These are phyloP conservation scores for Anethum foeniculum DNA, from an alignment of 140 eudicot species.

Conservation along the genomic window DNA sequence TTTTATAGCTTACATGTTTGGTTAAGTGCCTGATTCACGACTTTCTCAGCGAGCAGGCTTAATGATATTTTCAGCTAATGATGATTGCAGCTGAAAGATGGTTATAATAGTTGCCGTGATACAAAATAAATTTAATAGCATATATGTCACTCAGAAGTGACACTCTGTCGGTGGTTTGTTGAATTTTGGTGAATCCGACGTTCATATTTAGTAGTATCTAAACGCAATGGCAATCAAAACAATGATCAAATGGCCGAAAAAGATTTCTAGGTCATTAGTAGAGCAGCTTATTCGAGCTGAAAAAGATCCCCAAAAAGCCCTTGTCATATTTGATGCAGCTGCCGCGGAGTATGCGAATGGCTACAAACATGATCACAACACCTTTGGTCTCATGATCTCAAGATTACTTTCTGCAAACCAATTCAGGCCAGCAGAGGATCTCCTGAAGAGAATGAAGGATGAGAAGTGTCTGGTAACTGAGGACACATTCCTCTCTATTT, in stretches of 20 bases:
- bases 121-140: neutral
- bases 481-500: conserved; percentile 51
- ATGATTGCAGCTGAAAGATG: neutral
- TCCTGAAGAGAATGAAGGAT: conserved; percentile 58
- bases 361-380: conserved; percentile 63
- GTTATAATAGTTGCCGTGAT: neutral
- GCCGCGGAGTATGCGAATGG: conserved; percentile 74
- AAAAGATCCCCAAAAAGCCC: conserved; percentile 57
- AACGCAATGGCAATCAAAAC: conserved; percentile 43
- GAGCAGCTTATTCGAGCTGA: conserved; percentile 59
- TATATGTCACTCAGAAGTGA: neutral
- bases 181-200: neutral
- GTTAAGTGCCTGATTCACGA: neutral
- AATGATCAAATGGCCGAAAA: conserved; percentile 65
- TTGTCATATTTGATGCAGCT: conserved; percentile 77
- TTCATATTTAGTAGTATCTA: neutral
- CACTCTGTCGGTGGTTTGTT: neutral
- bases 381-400: conserved; percentile 54
- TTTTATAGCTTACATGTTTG: neutral
- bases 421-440: conserved; percentile 61
- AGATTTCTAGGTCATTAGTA: conserved; percentile 59
- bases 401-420: conserved; percentile 61
- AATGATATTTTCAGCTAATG: neutral
- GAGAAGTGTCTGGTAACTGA: conserved; percentile 56
- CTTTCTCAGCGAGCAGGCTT: neutral